Base-by-base conservation (phyloP, 1,284 basidiomycete genomes). In the Moesziomyces globuligerus region DNA sequence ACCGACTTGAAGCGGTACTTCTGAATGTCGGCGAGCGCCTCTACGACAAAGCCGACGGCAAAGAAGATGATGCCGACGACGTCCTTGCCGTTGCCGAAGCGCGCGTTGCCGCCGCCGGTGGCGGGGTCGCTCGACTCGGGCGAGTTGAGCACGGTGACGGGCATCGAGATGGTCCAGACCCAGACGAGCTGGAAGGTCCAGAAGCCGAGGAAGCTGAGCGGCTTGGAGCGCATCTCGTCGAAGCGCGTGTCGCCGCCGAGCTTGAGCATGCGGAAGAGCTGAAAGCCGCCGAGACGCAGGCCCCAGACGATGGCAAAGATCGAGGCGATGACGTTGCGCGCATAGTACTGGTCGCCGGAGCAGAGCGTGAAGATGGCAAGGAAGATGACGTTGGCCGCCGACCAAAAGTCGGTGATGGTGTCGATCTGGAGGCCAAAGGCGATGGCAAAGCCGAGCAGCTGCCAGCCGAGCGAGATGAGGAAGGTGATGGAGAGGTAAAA, bases 61-160 rank as follows among this genome's bases (percentile, higher is more conserved):
- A 88, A 91, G 7, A 91, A 74, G 39, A 91, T 84, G 56, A 90
- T 84, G 0, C 90, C 90, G 9, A 87, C 86, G 39, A 91, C 88
- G 76, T 91, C 90, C 42, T 86, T 61, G 17, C 48, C 69, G 18
- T 76, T 71, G 24, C 69, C 76, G n/a, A 71, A 73, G 13, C 55
- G 25, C 15, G 59, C 65, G 24, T 61, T 57, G 6, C 54, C 60
- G 21, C 76, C 73, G 5, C 67, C 71, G 11, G 62, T 48, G 4
- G 41, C 47, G 15, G 69, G 65, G 49, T 54, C 43, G 29, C 62
- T 59, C 18, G 71, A 70, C 21, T 71, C 65, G 53, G 76, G 76
- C 23, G 69, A 73, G 59, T 78, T 78, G 59, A 78, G 64, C 11
- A 78, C 56, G 15, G 38, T 74, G 44, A 75, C 71, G 21, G 76